Base-by-base conservation (phyloP, 2,329 filamentous ascomycete species). In the Colletotrichum sp. region DNA sequence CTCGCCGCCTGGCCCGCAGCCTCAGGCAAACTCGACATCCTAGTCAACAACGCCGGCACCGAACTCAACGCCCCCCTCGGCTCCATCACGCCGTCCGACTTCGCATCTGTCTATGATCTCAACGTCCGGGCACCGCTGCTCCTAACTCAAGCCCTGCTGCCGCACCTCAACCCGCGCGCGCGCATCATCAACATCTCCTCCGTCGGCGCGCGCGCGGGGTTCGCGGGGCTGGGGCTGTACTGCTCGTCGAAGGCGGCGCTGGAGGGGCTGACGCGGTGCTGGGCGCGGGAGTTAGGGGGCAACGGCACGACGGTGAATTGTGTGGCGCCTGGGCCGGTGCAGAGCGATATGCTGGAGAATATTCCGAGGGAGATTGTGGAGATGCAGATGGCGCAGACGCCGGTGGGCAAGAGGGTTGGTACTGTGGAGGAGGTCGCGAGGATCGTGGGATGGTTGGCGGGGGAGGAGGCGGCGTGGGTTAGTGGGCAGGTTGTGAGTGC, bases 131-230 rank as follows among this genome's bases (percentile, higher is more conserved):
- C 87, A 0, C 85, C 88, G 0, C 81, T 92, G 16, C 83, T 93
- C 24, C 84, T 93, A 72, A 87, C 88, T 2, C 88, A 91, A 78
- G 88, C 89, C 0, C 86, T 89, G 1, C 82, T 90, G 15, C 90
- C 90, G 1, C 84, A 90, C 76, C 84, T 93, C 2, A 83, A 84
- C 36, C 78, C 82, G 5, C 84, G 85, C 5, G 86, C 84, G 6
- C 87, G 91, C 9, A 90, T 93, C 76, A 88, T 93, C 83, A 93
- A 92, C 82, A 88, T 93, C 76, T 87, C 87, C 16, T 92, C 89
- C 3, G 86, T 93, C 2, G 90, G 86, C 12, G 87, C 86, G 1
- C 84, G 91, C 0, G 78, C 79, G 4, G 89, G 88, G 0, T 88
- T 90, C 74, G 81, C 85, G 2, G 80, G 83, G 1, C 77, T 90